These are phyloP conservation scores for Beverwykella pulmonaria DNA, from an alignment of 495 filamentous ascomycete genomes.

Conservation along the genomic window DNA sequence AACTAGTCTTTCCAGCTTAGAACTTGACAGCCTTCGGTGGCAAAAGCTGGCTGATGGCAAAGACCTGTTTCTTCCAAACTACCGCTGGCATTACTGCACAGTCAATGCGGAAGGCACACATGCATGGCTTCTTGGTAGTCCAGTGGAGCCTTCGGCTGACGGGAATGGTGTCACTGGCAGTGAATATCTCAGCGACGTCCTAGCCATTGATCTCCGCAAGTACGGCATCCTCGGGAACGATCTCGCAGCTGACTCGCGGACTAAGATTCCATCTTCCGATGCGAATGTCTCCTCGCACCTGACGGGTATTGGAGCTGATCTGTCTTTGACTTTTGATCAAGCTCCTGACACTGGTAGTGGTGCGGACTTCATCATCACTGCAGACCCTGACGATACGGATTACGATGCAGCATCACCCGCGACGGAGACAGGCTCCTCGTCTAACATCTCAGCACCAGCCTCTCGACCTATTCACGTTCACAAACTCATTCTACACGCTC, in stretches of 20 bases:
- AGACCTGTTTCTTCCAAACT: constrained; percentile 84
- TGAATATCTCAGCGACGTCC: constrained; percentile 90
- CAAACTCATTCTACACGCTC: constrained; percentile 85
- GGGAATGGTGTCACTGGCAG: constrained; percentile 61
- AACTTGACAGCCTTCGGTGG: constrained; percentile 85
- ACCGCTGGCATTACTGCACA: constrained; percentile 96
- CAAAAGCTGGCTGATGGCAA: constrained; percentile 89
- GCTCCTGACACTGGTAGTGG: constrained; percentile 76
- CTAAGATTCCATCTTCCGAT: constrained; percentile 57
- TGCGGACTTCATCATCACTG: constrained; percentile 84
- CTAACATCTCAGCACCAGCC: constrained; percentile 35
- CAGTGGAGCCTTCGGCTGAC: constrained; percentile 64
- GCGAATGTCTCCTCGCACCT: constrained; percentile 52
- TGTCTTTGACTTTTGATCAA: constrained; percentile 82
- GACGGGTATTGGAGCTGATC: constrained; percentile 74
- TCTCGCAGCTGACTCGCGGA: constrained; percentile 60
- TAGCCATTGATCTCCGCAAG: constrained; percentile 83
- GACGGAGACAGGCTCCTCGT: background rate
- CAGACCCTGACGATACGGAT: constrained; percentile 69
- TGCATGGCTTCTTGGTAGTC: constrained; percentile 93
- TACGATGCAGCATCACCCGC: constrained; percentile 50
- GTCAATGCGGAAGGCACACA: constrained; percentile 91
- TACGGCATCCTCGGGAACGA: constrained; percentile 87
- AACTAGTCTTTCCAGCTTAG: constrained; percentile 85
- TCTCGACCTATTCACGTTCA: constrained; percentile 92